Percentiles rank a stretch among this genome's conserved stretches.
Conservation (phyloP, 768 basidiomycete species). For the Mycena albidolilacea region DNA sequence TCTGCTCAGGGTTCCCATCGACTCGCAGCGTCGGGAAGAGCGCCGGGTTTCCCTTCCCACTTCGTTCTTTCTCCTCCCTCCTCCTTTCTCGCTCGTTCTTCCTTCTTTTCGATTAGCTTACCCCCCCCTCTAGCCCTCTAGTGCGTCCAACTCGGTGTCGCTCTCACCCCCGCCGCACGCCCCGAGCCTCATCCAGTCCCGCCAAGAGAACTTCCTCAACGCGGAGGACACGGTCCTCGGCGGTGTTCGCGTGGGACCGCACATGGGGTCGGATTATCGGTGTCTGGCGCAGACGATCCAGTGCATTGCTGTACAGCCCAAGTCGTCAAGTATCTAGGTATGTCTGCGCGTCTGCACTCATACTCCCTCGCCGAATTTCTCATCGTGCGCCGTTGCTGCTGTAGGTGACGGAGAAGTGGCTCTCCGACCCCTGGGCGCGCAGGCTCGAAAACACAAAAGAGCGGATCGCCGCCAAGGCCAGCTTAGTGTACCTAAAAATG, state of each 20-base stretch:
- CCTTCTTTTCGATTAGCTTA: background rate
- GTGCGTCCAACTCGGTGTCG: conserved; percentile 86
- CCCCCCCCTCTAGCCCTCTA: conserved; percentile 55
- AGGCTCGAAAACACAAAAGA: conserved; percentile 51
- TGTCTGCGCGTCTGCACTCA: no score
- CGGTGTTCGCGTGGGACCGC: conserved; percentile 52
- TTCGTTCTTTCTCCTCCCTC: background rate
- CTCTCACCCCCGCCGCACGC: conserved; percentile 77
- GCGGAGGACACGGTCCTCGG: conserved; percentile 50
- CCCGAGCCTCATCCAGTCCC: conserved; percentile 71
- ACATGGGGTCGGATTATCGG: conserved; percentile 66
- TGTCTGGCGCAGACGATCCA: conserved; percentile 70
- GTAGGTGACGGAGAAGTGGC: conserved; percentile 65
- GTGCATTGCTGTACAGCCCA: conserved; percentile 58
- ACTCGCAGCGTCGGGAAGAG: no score
- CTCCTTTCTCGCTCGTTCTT: background rate
- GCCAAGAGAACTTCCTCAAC: conserved; percentile 64
- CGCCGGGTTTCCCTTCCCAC: no score
- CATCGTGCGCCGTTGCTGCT: no score
- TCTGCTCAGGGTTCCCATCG: no score
- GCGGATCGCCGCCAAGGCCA: no score
- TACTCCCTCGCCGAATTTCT: no score
- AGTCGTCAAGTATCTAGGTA: no score
- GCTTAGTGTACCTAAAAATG: no score
- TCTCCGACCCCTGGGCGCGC: conserved; percentile 55